Conservation (phyloP, 176 grass and related monocot genomes). For the Phragmites australis region DNA sequence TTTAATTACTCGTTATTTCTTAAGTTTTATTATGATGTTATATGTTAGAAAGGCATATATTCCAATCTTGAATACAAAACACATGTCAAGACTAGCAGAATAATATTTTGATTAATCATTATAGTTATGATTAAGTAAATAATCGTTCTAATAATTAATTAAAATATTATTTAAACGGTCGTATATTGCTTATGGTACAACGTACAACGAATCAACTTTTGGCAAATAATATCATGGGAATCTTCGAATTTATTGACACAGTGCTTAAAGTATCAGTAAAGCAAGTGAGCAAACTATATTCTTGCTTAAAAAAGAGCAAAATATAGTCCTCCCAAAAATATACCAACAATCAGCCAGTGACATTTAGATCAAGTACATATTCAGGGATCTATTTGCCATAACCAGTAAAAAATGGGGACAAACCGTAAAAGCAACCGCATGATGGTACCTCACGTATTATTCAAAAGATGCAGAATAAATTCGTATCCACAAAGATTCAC, state of each 20-base stretch:
- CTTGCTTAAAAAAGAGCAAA: no score
- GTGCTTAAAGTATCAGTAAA: constrained; percentile 1
- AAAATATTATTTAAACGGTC: no score
- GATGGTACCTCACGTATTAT: constrained; percentile 38
- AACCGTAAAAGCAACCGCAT: constrained; percentile 25
- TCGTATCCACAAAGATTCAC: constrained; percentile 51
- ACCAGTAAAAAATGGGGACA: neutral
- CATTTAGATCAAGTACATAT: constrained; percentile 4
- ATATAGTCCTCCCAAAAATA: neutral
- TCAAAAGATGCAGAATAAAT: constrained; percentile 54
- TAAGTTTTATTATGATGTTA: no score
- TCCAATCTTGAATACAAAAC: no score
- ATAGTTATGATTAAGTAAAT: no score
- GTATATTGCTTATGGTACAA: neutral
- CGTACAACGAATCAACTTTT: constrained; percentile 15
- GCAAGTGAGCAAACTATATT: neutral
- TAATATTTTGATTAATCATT: no score
- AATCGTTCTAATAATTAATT: no score
- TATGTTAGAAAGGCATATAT: no score
- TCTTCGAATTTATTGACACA: neutral
- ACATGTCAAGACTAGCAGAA: no score
- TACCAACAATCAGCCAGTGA: neutral
- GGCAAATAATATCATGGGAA: constrained; percentile 26
- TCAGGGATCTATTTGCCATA: constrained; percentile 27
- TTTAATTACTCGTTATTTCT: no score